phyloP scores from a whole-genome alignment of 2,329 filamentous ascomycete species.

The Aspergillus sclerotialis region DNA sequence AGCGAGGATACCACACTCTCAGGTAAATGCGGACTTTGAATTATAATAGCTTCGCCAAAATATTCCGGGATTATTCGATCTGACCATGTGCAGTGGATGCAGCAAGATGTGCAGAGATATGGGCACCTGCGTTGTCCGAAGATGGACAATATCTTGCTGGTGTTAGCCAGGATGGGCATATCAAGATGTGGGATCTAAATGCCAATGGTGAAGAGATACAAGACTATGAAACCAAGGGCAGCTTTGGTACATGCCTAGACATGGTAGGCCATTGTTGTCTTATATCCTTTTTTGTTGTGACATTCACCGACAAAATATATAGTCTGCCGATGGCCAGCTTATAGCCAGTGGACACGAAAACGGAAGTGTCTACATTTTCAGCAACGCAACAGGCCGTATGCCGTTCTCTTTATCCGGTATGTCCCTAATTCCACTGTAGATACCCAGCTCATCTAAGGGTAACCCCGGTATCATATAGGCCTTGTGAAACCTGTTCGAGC shows the following conservation, averaged over 20 bases:
- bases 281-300: neutral
- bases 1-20: constrained; percentile 43
- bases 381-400: constrained; percentile 79
- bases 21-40: constrained; percentile 21
- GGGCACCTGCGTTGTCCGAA: constrained; percentile 79
- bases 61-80: constrained; percentile 1
- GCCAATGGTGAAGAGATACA: constrained; percentile 57
- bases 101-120: constrained; percentile 64
- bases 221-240: constrained; percentile 86
- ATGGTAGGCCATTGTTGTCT: constrained; percentile 46
- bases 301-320: constrained; percentile 2
- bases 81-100: constrained; percentile 26
- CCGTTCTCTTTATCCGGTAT: constrained; percentile 75
- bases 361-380: constrained; percentile 88
- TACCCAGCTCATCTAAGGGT: no score
- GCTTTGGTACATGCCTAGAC: constrained; percentile 84
- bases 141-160: constrained; percentile 80
- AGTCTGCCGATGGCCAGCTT: constrained; percentile 68
- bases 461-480: no score
- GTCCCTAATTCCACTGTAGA: no score
- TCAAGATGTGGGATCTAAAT: constrained; percentile 77
- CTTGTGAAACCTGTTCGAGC: constrained; percentile 80
- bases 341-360: constrained; percentile 92
- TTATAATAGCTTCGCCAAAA: no score
- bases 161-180: constrained; percentile 77